Base-by-base conservation (phyloP, 169 alveolate genomes). In the Eimeria maxima region DNA sequence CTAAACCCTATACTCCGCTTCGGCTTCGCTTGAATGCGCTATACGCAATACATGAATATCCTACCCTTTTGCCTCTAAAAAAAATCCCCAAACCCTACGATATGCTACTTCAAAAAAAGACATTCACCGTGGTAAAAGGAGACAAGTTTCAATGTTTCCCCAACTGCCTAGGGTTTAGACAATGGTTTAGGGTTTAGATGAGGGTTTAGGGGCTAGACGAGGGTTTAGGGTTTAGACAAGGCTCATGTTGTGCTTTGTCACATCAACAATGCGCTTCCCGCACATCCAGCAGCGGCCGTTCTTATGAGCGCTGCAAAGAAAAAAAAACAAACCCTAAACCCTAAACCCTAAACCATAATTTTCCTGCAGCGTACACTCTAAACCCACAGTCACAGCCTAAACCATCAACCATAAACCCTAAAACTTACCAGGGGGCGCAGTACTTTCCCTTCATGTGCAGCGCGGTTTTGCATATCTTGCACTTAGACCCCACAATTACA, bases 201-300 rank as follows among this genome's bases (percentile, higher is more conserved):
- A 69, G 45, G 80, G 45, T 76, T 76, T 76, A n/a, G n/a, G n/a
- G n/a, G n/a, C n/a, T n/a, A n/a, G n/a, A n/a, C n/a, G n/a, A 76
- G 87, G 87, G 55, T 76, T 38, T 45, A 42, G 87, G 60, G 80
- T 42, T 78, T 76, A 95, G 33, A 95, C 97, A 69, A 95, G 95
- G 50, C 96, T 65, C 97, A 95, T 95, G 96, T 83, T 69, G 78
- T 95, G 97, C 57, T 80, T 78, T 73, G 89, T 71, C 29, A 83
- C 80, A 50, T 95, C 97, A 45, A 95, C 90, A 14, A 95, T 95
- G 65, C 87, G 60, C 83, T 95, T 95, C 33, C 97, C 97, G 57
- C 97, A 95, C 96, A 95, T 91, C 95, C 95, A 89, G 73, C 97
- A 95, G 44, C 89, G 69, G 44, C 97, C 97, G 60, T 80, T 63